phyloP scores from a whole-genome alignment of 169 alveolate species.

The Plasmodium gallinaceum region DNA sequence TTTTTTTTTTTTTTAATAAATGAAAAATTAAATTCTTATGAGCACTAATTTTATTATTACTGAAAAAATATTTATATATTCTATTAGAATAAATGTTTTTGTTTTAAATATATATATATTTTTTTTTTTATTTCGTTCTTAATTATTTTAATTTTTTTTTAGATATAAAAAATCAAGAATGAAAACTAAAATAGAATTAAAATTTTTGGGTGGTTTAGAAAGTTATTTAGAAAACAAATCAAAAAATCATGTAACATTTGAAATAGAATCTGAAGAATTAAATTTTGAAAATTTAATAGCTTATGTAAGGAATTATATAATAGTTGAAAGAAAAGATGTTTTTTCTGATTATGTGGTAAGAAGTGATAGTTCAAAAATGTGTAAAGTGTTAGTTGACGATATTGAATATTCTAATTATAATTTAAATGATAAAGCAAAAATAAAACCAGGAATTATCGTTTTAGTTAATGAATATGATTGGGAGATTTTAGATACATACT shows the following conservation, averaged over 20 bases:
- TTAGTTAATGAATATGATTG: slow-evolving; percentile 95
- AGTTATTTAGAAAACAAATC: slow-evolving; percentile 71
- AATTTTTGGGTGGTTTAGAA: slow-evolving; percentile 75
- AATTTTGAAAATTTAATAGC: slow-evolving; percentile 80
- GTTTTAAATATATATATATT: not conserved
- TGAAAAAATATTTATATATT: no score
- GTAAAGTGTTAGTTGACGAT: slow-evolving; percentile 72
- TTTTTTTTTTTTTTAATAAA: no score
- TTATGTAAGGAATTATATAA: slow-evolving; percentile 78
- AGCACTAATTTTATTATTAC: no score
- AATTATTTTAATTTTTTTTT: not conserved
- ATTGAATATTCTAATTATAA: slow-evolving; percentile 54
- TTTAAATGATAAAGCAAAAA: slow-evolving; percentile 78
- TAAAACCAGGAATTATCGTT: slow-evolving; percentile 94
- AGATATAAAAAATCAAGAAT: not conserved
- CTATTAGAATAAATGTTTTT: not conserved
- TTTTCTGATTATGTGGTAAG: slow-evolving; percentile 76
- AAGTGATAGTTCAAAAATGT: slow-evolving; percentile 24
- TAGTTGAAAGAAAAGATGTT: slow-evolving; percentile 81
- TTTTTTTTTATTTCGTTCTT: not conserved
- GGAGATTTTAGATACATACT: slow-evolving; percentile 93
- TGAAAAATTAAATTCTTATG: no score
- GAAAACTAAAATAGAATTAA: slow-evolving; percentile 72
- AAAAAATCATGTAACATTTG: slow-evolving; percentile 49
- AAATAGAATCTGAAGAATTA: slow-evolving; percentile 66